phyloP scores from a whole-genome alignment of 805 yeast species.

The Hanseniaspora guilliermondii region DNA sequence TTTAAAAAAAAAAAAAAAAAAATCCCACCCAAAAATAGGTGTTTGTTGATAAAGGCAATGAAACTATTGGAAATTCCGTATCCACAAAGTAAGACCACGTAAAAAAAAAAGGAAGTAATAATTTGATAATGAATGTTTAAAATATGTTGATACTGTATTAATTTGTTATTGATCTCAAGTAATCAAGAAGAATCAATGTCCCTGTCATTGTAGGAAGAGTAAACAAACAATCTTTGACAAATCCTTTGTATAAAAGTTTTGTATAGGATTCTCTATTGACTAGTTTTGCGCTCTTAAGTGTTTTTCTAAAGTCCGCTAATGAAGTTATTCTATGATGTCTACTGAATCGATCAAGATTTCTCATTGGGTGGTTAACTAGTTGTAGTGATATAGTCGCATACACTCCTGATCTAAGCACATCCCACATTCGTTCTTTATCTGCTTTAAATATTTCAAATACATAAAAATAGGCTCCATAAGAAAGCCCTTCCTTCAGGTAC shows the following conservation, averaged over 20 bases:
- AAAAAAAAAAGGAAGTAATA: no score
- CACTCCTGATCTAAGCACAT: conserved; percentile 73
- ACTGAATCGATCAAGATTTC: conserved; percentile 52
- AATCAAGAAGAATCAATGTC: conserved; percentile 74
- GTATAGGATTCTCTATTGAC: conserved; percentile 21
- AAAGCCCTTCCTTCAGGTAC: conserved; percentile 26
- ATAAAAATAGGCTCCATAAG: conserved; percentile 27
- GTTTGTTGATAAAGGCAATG: no score
- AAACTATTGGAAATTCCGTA: no score
- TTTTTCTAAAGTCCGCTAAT: conserved; percentile 30
- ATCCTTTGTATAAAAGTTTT: conserved; percentile 66
- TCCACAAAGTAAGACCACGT: no score
- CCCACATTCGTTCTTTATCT: conserved; percentile 37
- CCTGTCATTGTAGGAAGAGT: conserved; percentile 82
- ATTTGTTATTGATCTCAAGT: conserved; percentile 40
- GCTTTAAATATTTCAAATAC: neutral
- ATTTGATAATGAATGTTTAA: neutral
- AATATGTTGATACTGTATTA: neutral
- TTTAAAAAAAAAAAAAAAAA: no score
- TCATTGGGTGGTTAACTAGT: conserved; percentile 70
- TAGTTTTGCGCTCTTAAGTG: conserved; percentile 4
- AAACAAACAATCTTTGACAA: conserved; percentile 54
- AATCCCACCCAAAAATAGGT: no score
- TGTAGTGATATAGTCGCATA: conserved; percentile 69
- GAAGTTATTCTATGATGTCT: conserved; percentile 46